Percentiles rank a stretch among this genome's conserved stretches.
Evolutionary conservation across 352 stramenopile species (phyloP).

Genomic region (Peronospora tabacina): DNA sequence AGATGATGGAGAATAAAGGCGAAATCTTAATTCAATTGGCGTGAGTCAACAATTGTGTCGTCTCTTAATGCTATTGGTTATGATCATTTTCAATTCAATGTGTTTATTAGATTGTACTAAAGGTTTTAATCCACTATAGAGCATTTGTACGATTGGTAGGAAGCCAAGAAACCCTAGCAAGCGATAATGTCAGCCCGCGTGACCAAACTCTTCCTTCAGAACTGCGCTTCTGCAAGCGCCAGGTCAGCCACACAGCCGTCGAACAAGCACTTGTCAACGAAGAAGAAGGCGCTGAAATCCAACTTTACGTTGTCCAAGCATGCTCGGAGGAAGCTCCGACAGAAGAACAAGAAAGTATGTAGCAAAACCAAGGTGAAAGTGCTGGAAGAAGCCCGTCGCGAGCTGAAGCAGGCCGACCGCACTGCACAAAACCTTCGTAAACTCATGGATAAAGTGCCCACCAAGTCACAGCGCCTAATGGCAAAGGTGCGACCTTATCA

Average conservation of each 20-base stretch:
- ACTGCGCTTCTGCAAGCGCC: constrained; percentile 28
- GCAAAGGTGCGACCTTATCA: constrained; percentile 34
- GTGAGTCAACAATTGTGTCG: constrained; percentile 7
- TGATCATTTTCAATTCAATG: not conserved
- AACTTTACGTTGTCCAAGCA: constrained; percentile 16
- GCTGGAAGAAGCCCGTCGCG: constrained; percentile 42
- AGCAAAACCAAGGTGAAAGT: constrained; percentile 36
- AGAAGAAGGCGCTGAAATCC: not conserved
- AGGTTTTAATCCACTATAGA: constrained; percentile 1
- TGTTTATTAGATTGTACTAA: not conserved
- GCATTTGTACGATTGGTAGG: constrained; percentile 20
- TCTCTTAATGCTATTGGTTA: not conserved
- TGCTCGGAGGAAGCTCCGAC: constrained; percentile 18
- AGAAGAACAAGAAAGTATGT: constrained; percentile 25
- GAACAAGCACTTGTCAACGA: not conserved
- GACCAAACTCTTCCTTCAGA: constrained; percentile 70
- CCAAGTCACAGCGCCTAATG: constrained; percentile 64
- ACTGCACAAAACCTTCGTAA: constrained; percentile 58
- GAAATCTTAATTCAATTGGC: constrained; percentile 54
- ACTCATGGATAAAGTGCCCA: constrained; percentile 41
- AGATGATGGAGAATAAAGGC: constrained; percentile 80
- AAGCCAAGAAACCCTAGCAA: not conserved
- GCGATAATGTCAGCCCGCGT: constrained; percentile 46
- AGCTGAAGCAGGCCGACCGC: constrained; percentile 44
- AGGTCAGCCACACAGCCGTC: constrained; percentile 11